phyloP scores from a whole-genome alignment of 2,329 filamentous ascomycete species.

The Aspergillus eucalypticola region DNA sequence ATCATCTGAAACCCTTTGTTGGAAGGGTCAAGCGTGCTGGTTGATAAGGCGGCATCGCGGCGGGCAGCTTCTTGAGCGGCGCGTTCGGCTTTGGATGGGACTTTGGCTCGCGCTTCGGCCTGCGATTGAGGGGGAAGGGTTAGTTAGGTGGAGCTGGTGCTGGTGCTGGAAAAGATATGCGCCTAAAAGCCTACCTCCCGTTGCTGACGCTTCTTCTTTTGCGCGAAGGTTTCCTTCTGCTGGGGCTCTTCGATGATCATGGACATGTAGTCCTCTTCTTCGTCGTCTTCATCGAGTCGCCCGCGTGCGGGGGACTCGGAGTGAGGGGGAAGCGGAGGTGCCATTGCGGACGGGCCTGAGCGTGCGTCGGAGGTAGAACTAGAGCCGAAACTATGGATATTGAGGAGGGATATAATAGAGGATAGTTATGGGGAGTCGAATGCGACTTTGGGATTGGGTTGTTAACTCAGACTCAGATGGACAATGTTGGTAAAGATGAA shows the following conservation, averaged over 20 bases:
- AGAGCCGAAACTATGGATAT: background rate
- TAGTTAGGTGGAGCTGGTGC: conserved; percentile 37
- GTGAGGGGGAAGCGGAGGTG: conserved; percentile 9
- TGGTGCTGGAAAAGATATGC: conserved; percentile 35
- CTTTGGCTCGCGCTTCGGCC: conserved; percentile 65
- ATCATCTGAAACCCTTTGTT: conserved; percentile 96
- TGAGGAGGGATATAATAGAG: too few relatives aligned
- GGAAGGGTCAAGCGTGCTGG: conserved; percentile 68
- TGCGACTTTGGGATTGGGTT: background rate
- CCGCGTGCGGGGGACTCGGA: conserved; percentile 12
- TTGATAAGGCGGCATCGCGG: conserved; percentile 74
- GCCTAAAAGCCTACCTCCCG: conserved; percentile 44
- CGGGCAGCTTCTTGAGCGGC: conserved; percentile 70
- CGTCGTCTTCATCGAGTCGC: conserved; percentile 42
- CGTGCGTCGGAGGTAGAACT: background rate
- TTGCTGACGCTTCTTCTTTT: conserved; percentile 57
- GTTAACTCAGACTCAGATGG: background rate
- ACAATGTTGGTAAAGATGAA: background rate
- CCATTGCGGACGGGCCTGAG: conserved; percentile 3
- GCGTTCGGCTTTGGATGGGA: conserved; percentile 77
- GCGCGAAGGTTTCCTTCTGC: conserved; percentile 63
- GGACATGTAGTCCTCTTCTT: conserved; percentile 95
- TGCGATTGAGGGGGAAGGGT: conserved; percentile 35
- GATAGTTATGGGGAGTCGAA: background rate
- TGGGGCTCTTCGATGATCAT: conserved; percentile 79